Conservation (phyloP, 176 grass and related monocot genomes). For the Bromus sterilis region DNA sequence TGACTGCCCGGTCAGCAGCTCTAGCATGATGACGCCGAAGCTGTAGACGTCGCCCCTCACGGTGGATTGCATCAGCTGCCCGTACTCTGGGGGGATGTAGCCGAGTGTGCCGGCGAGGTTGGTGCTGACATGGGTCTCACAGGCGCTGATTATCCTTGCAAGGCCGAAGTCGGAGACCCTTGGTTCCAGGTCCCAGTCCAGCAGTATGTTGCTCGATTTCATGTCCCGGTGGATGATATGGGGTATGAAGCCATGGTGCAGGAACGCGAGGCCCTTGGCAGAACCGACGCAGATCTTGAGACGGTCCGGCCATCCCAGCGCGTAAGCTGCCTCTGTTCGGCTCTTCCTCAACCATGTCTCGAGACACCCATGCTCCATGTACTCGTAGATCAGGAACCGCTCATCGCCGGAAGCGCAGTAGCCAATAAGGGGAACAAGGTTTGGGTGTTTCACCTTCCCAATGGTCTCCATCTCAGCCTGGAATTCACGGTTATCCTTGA, state of each 20-base stretch:
- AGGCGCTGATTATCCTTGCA: slow-evolving; percentile 80
- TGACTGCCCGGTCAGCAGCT: slow-evolving; percentile 58
- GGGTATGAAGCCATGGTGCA: slow-evolving; percentile 82
- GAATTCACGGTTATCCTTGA: slow-evolving; percentile 58
- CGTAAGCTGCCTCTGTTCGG: slow-evolving; percentile 24
- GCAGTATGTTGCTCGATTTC: slow-evolving; percentile 84
- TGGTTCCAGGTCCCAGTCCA: slow-evolving; percentile 57
- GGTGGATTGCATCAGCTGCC: slow-evolving; percentile 49
- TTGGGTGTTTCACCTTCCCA: slow-evolving; percentile 79
- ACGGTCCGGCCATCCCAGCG: slow-evolving; percentile 57
- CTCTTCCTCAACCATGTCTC: slow-evolving; percentile 62
- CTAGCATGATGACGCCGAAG: slow-evolving; percentile 30
- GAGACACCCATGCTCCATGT: slow-evolving; percentile 75
- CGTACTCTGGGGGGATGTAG: slow-evolving; percentile 90
- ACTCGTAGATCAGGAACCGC: slow-evolving; percentile 73
- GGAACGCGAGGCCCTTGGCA: slow-evolving; percentile 61
- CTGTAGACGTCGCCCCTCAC: slow-evolving; percentile 64
- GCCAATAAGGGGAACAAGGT: slow-evolving; percentile 71
- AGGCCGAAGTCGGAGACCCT: slow-evolving; percentile 20
- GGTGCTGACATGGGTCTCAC: slow-evolving; percentile 85
- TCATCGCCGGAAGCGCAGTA: slow-evolving; percentile 58
- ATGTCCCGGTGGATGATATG: slow-evolving; percentile 84
- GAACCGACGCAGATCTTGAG: slow-evolving; percentile 66
- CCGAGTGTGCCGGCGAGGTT: slow-evolving; percentile 72
- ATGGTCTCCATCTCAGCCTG: slow-evolving; percentile 91